Conservation (phyloP, 176 grass and related monocot species). For the Phyllostachys edulis region DNA sequence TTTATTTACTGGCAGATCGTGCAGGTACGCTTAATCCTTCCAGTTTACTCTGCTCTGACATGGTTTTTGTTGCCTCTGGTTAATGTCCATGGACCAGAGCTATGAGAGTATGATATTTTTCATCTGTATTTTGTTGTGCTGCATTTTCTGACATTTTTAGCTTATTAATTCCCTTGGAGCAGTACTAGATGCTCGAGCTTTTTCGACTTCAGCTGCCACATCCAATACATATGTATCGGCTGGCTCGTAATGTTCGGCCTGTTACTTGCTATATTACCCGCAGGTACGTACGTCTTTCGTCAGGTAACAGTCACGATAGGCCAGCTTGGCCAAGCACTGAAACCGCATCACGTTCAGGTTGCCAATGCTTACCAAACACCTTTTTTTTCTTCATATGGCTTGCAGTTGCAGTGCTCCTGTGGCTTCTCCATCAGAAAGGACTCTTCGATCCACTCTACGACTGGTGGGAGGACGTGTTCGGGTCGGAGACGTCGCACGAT, state of each 20-base stretch:
- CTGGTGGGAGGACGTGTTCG: constrained; percentile 55
- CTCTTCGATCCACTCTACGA: constrained; percentile 70
- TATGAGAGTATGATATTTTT: not conserved
- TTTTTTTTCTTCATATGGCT: not conserved
- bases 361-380: not conserved
- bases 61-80: not conserved
- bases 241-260: constrained; percentile 64
- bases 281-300: constrained; percentile 36
- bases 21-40: constrained; percentile 42
- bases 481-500: not conserved
- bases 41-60: not conserved
- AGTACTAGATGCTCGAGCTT: constrained; percentile 70
- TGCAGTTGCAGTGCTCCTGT: constrained; percentile 51
- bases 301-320: not conserved
- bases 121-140: not conserved
- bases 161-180: constrained; percentile 3
- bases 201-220: constrained; percentile 72
- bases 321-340: not conserved
- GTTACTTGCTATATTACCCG: constrained; percentile 40
- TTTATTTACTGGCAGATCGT: constrained; percentile 75
- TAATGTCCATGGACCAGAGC: not conserved
- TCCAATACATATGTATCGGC: constrained; percentile 57
- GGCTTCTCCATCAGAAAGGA: constrained; percentile 75
- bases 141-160: not conserved
- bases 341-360: not conserved